phyloP scores from a whole-genome alignment of 2,329 filamentous ascomycete species.

The Penicillium sp. region DNA sequence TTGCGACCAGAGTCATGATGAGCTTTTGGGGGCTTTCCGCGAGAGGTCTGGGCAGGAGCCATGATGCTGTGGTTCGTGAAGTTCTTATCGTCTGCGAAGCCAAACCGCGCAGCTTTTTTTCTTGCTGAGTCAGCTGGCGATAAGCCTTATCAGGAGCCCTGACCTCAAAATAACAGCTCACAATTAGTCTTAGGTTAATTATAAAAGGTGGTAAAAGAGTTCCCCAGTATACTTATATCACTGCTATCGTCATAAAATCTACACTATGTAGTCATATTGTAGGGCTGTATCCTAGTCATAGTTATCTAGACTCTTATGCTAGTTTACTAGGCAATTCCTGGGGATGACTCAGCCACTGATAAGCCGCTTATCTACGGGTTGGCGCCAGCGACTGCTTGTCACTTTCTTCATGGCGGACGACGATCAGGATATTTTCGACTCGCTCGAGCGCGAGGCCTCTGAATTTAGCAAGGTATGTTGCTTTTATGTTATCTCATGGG shows the following conservation, averaged over 20 bases:
- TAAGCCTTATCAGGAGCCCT: slow-evolving; percentile 22
- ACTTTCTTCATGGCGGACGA: slow-evolving; percentile 49
- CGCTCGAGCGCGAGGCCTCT: slow-evolving; percentile 76
- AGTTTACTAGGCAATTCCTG: no score
- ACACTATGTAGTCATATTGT: background rate
- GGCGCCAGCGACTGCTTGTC: background rate
- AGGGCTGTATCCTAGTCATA: background rate
- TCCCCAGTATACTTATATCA: background rate
- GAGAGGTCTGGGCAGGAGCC: slow-evolving; percentile 28
- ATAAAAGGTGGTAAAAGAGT: no score
- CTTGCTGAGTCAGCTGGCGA: slow-evolving; percentile 36
- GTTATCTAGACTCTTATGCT: no score
- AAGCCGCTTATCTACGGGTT: slow-evolving; percentile 12
- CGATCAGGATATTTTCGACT: slow-evolving; percentile 70
- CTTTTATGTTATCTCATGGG: background rate
- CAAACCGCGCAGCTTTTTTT: slow-evolving; percentile 27
- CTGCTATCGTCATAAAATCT: background rate
- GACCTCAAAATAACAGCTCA: background rate
- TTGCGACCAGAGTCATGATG: slow-evolving; percentile 25
- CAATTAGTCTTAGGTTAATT: background rate
- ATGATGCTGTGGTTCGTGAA: slow-evolving; percentile 23
- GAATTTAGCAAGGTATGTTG: slow-evolving; percentile 75
- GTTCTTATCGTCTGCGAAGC: slow-evolving; percentile 16
- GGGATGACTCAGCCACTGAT: background rate
- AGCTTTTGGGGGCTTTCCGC: slow-evolving; percentile 28